Evolutionary conservation across 495 filamentous ascomycete species (phyloP).

Genomic region (Lentithecium fluviatile): DNA sequence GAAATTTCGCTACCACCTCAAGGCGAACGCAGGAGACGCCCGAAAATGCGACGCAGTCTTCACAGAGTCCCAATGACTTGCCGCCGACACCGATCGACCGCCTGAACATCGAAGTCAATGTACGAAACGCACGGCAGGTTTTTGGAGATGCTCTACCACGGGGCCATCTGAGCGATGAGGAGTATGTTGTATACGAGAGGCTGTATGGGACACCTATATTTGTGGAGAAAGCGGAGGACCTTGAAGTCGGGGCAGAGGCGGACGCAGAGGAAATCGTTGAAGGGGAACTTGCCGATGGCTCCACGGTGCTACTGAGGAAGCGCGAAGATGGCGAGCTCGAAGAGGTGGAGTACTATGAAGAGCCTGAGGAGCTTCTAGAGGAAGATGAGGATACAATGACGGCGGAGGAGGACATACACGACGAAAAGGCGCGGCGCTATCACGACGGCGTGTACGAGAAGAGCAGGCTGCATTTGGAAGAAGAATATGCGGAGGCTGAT

Average conservation of each 20-base stretch:
- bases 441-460: slow-evolving; percentile 29
- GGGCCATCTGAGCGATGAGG: slow-evolving; percentile 65
- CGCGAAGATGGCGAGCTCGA: slow-evolving; percentile 46
- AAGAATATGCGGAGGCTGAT: slow-evolving; percentile 21
- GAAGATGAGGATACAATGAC: slow-evolving; percentile 31
- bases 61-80: neutral
- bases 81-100: neutral
- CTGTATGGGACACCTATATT: slow-evolving; percentile 71
- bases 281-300: slow-evolving; percentile 36
- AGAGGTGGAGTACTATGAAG: slow-evolving; percentile 37
- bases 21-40: neutral
- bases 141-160: slow-evolving; percentile 78
- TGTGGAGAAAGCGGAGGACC: slow-evolving; percentile 57
- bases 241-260: slow-evolving; percentile 40
- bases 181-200: slow-evolving; percentile 73
- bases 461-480: slow-evolving; percentile 23
- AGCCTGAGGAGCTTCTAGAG: slow-evolving; percentile 28
- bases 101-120: slow-evolving; percentile 18
- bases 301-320: slow-evolving; percentile 52
- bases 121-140: slow-evolving; percentile 65
- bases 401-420: slow-evolving; percentile 12
- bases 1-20: slow-evolving; percentile 1
- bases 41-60: neutral
- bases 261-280: slow-evolving; percentile 43
- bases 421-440: slow-evolving; percentile 18